Conservation (phyloP, 106 monocot genomes). For the Dioscorea zingiberensis region DNA sequence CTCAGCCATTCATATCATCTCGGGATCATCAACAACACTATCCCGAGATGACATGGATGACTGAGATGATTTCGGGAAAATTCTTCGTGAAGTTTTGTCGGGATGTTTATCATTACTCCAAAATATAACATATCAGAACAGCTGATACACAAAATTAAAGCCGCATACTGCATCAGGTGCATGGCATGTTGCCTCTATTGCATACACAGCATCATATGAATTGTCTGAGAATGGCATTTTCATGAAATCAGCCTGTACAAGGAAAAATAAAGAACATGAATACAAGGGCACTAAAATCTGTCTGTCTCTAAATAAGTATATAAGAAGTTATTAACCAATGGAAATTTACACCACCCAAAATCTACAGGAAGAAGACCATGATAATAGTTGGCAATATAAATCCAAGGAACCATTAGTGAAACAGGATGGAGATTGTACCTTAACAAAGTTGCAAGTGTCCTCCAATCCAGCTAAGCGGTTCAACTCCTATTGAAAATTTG, state of each 20-base stretch:
- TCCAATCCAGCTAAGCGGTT: constrained; percentile 54
- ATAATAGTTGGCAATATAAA: too few species aligned
- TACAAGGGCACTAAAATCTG: neutral
- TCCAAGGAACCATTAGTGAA: too few species aligned
- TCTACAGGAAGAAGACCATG: too few species aligned
- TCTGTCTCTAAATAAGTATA: neutral
- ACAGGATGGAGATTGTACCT: constrained; percentile 32
- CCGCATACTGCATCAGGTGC: constrained; percentile 77
- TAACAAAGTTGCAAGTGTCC: constrained; percentile 70
- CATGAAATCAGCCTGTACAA: constrained; percentile 93
- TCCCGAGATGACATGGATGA: too few species aligned
- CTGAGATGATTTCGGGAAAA: too few species aligned
- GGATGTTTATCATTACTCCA: too few species aligned
- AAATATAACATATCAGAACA: neutral
- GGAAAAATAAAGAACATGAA: neutral
- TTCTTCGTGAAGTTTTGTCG: too few species aligned
- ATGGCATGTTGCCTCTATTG: constrained; percentile 98
- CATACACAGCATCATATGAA: constrained; percentile 89
- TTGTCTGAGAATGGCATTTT: constrained; percentile 82
- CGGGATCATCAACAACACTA: too few species aligned
- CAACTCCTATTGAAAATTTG: constrained; percentile 36
- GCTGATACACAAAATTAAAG: constrained; percentile 1
- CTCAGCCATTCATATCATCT: too few species aligned
- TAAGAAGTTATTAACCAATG: too few species aligned
- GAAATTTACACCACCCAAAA: too few species aligned